These are phyloP conservation scores for Cutaneotrichosporon cutaneum DNA, from an alignment of 1,284 basidiomycete species.

Conservation along the genomic window DNA sequence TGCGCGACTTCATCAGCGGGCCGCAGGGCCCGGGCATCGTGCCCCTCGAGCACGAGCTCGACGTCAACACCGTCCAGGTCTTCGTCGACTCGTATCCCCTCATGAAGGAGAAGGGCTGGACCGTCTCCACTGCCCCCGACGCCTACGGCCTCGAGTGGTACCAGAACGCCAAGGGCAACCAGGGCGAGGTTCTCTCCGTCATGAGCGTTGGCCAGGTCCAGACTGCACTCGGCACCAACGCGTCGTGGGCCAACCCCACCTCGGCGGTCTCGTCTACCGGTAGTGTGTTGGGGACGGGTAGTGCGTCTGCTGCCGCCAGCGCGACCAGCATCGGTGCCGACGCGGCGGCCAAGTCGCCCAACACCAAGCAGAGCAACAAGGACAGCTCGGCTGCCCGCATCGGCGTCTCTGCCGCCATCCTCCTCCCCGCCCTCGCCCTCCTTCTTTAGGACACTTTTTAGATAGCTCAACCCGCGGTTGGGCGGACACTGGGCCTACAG, in stretches of 20 bases:
- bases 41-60: neutral
- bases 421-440: neutral
- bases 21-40: neutral
- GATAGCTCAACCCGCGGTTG: neutral
- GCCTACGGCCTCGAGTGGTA: conserved; percentile 43
- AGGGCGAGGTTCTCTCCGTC: conserved; percentile 25
- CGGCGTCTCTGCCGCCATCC: neutral
- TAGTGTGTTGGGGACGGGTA: no score
- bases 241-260: neutral
- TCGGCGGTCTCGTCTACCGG: neutral
- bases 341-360: neutral
- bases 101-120: conserved; percentile 41
- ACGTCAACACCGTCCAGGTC: conserved; percentile 19
- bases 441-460: neutral
- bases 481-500: neutral
- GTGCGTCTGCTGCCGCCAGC: no score
- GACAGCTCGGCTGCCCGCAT: neutral
- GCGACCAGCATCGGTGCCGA: neutral
- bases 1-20: neutral
- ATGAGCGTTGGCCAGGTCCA: conserved; percentile 31
- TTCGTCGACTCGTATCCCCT: conserved; percentile 39
- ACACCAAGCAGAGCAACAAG: neutral
- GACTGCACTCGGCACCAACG: conserved; percentile 2
- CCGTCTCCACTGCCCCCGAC: conserved; percentile 40
- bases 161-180: conserved; percentile 39